Evolutionary conservation across 768 basidiomycete genomes (phyloP).

Genomic region (Termitomyces sp.): DNA sequence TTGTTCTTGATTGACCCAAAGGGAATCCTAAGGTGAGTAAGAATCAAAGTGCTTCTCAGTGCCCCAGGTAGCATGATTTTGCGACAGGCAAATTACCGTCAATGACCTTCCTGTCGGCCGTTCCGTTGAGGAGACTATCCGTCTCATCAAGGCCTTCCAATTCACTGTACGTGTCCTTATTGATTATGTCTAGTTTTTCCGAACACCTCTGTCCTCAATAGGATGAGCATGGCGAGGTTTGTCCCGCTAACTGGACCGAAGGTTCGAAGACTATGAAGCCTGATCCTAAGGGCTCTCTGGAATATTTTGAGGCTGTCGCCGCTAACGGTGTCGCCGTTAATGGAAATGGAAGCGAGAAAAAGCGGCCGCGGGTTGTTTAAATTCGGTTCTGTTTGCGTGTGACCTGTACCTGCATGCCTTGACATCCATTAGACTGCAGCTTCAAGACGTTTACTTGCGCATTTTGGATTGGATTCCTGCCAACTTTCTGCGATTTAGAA

Average conservation of each 20-base stretch:
- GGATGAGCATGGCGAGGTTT: conserved; percentile 91
- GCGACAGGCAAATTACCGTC: conserved; percentile 73
- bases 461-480: background rate
- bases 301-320: conserved; percentile 57
- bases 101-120: conserved; percentile 96
- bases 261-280: conserved; percentile 81
- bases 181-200: background rate
- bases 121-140: conserved; percentile 89
- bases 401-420: background rate
- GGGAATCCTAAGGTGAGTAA: conserved; percentile 60
- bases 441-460: background rate
- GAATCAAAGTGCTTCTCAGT: background rate
- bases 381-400: background rate
- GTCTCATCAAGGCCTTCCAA: conserved; percentile 92
- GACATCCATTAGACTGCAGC: background rate
- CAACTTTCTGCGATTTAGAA: background rate
- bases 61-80: background rate
- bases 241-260: conserved; percentile 88
- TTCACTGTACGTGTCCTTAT: conserved; percentile 55
- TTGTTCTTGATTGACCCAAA: conserved; percentile 86
- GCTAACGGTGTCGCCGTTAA: conserved; percentile 18
- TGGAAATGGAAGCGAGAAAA: conserved; percentile 44
- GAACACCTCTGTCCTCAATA: conserved; percentile 21
- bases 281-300: conserved; percentile 67
- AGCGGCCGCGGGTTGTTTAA: conserved; percentile 47